Percentiles rank a stretch among this genome's conserved stretches.
Evolutionary conservation across 805 yeast species (phyloP).

Genomic region (Danielia reshetovae): DNA sequence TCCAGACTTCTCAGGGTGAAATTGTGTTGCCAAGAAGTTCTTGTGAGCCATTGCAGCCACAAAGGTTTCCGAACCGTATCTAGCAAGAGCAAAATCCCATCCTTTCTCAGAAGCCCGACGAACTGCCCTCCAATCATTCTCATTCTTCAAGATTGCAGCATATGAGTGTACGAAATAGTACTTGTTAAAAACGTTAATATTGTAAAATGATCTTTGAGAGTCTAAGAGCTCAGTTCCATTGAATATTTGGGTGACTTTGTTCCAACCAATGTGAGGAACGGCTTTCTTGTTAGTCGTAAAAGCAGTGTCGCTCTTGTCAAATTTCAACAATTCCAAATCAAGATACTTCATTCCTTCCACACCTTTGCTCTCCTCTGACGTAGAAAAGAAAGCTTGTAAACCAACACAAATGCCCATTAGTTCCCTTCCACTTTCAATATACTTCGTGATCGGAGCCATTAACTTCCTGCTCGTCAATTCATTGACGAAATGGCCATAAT

Average conservation of each 20-base stretch:
- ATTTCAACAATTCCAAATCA: constrained; percentile 48
- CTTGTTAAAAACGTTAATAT: constrained; percentile 61
- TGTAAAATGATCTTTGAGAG: constrained; percentile 43
- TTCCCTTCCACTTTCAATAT: constrained; percentile 74
- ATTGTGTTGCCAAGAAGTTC: constrained; percentile 91
- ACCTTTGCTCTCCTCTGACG: constrained; percentile 71
- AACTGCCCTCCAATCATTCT: constrained; percentile 20
- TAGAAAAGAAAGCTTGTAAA: constrained; percentile 73
- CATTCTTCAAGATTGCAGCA: constrained; percentile 62
- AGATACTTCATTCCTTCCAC: constrained; percentile 46
- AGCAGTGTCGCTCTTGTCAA: constrained; percentile 39
- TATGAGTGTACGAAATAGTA: constrained; percentile 95
- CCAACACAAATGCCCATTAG: constrained; percentile 99
- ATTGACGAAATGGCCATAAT: constrained; percentile 88
- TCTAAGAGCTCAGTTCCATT: constrained; percentile 21
- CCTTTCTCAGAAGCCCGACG: constrained; percentile 21
- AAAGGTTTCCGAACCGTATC: constrained; percentile 75
- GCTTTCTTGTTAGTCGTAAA: constrained; percentile 48
- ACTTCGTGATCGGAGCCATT: constrained; percentile 58
- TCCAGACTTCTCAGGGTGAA: constrained; percentile 99
- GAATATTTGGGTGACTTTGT: constrained; percentile 38
- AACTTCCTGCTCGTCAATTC: constrained; percentile 61
- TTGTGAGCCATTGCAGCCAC: constrained; percentile 76
- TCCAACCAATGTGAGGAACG: constrained; percentile 99
- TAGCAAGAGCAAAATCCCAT: constrained; percentile 73